Conservation (phyloP, 2,329 filamentous ascomycete species). For the Rhinocladiella similis region DNA sequence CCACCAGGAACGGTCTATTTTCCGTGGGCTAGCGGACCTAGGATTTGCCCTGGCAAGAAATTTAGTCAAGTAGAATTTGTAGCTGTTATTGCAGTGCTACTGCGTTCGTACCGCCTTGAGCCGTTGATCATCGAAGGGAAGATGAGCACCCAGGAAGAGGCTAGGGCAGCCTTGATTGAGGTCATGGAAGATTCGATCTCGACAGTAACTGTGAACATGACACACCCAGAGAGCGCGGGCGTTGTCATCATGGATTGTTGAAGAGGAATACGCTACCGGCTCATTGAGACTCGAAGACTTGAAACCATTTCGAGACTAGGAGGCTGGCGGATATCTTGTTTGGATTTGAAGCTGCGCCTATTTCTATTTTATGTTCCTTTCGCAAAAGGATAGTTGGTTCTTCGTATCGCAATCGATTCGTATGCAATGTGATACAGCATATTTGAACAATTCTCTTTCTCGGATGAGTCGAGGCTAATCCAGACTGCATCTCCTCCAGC, state of each 20-base stretch:
- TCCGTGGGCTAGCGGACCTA: slow-evolving; percentile 33
- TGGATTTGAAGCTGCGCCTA: too few relatives aligned
- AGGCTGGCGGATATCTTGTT: too few relatives aligned
- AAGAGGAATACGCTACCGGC: not conserved
- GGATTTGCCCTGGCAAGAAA: slow-evolving; percentile 35
- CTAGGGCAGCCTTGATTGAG: not conserved
- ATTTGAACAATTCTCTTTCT: too few relatives aligned
- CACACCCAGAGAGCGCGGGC: not conserved
- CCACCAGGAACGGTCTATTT: slow-evolving; percentile 20
- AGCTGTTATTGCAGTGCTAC: slow-evolving; percentile 40
- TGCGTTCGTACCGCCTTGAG: slow-evolving; percentile 32
- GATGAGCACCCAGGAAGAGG: not conserved
- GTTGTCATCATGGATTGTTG: not conserved
- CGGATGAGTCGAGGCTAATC: too few relatives aligned
- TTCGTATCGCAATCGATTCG: too few relatives aligned
- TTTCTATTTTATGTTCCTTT: too few relatives aligned
- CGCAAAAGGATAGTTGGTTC: too few relatives aligned
- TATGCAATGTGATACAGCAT: too few relatives aligned
- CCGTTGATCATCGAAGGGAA: slow-evolving; percentile 3
- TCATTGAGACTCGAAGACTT: not conserved
- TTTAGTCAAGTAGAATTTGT: slow-evolving; percentile 39
- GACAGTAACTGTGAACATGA: not conserved
- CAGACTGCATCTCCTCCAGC: too few relatives aligned
- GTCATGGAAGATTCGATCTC: not conserved
- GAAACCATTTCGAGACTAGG: too few relatives aligned